Conservation (phyloP, 2,329 filamentous ascomycete species). For the Penicillium expansum region DNA sequence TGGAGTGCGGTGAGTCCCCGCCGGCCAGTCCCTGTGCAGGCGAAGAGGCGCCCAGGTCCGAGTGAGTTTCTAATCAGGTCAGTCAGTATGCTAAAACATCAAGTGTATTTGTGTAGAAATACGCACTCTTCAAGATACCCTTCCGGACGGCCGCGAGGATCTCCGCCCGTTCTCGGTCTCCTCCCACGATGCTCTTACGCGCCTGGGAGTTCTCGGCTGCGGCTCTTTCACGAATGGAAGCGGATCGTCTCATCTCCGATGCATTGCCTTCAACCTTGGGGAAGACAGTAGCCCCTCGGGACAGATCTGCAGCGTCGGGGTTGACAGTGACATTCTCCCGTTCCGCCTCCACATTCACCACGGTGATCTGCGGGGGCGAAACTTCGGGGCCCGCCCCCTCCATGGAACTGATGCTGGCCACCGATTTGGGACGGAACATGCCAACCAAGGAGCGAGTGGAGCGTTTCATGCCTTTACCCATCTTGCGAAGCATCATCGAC, state of each 20-base stretch:
- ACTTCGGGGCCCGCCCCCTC: constrained; percentile 64
- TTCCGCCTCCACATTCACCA: constrained; percentile 94
- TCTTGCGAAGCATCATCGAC: constrained; percentile 72
- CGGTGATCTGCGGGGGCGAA: constrained; percentile 81
- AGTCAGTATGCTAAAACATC: neutral
- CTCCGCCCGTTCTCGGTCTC: constrained; percentile 85
- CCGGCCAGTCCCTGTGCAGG: constrained; percentile 64
- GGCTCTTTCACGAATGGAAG: constrained; percentile 32
- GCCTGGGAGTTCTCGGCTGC: constrained; percentile 51
- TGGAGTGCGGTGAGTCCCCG: constrained; percentile 78
- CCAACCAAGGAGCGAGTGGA: constrained; percentile 86
- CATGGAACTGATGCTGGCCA: constrained; percentile 67
- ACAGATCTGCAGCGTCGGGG: constrained; percentile 59
- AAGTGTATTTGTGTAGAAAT: neutral
- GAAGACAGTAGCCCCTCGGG: constrained; percentile 72
- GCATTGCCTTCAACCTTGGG: constrained; percentile 82
- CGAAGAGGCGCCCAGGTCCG: constrained; percentile 65
- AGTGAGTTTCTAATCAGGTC: constrained; percentile 41
- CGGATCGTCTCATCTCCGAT: constrained; percentile 52
- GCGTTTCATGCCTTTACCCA: constrained; percentile 98
- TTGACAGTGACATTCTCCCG: constrained; percentile 79
- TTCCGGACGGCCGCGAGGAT: constrained; percentile 90
- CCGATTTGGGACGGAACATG: constrained; percentile 89
- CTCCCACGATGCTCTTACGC: constrained; percentile 85
- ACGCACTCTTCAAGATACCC: constrained; percentile 87